Evolutionary conservation across 78 protist species (phyloP).

Genomic region (Bigelowiella natans): DNA sequence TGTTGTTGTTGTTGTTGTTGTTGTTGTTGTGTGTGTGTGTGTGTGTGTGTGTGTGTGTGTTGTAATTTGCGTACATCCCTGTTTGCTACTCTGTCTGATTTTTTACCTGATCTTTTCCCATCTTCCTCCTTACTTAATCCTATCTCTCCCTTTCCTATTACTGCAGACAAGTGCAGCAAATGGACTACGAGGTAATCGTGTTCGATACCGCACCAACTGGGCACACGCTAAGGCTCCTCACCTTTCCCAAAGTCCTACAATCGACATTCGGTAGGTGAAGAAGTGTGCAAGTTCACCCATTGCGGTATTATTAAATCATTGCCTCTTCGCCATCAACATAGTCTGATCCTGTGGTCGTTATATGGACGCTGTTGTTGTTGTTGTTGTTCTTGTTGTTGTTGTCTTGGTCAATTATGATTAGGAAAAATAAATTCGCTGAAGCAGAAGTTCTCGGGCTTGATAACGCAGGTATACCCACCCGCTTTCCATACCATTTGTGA

Average conservation of each 20-base stretch:
- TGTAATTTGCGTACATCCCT: no score
- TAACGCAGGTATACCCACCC: background rate
- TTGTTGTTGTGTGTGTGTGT: no score
- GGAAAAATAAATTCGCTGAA: background rate
- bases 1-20: no score
- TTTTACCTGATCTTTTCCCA: background rate
- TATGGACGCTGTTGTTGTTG: no score
- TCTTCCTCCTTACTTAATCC: background rate
- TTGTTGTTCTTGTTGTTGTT: no score
- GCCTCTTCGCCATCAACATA: no score
- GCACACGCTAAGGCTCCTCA: conserved; percentile 88
- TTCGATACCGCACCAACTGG: conserved; percentile 99
- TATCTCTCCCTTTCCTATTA: background rate
- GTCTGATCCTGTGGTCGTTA: no score
- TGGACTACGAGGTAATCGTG: conserved; percentile 69
- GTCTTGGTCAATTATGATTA: no score
- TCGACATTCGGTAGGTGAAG: conserved; percentile 46
- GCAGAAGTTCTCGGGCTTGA: background rate
- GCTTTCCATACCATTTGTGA: no score
- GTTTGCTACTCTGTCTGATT: background rate
- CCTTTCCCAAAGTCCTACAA: conserved; percentile 71
- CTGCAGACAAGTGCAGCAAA: conserved; percentile 46
- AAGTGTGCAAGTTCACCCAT: conserved; percentile 12
- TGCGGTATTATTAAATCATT: no score
- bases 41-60: no score